Evolutionary conservation across 176 grass and related monocot genomes (phyloP), one percentile per base, ranked within the genome.

Genomic region (Paspalum vaginatum): DNA sequence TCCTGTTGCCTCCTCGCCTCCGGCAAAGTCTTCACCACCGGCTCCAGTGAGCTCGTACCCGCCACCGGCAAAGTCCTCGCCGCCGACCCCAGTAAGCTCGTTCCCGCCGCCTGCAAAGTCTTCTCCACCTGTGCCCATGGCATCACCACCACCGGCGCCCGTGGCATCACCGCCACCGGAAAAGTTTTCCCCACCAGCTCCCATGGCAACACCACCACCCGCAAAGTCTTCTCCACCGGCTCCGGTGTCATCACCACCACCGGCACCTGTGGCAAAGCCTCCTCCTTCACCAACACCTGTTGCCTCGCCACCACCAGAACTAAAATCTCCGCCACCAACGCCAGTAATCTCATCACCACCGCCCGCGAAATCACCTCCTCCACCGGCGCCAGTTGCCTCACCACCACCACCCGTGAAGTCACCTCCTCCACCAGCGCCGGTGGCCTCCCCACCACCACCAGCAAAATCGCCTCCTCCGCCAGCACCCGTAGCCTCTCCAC

Each of bases 401-500:
- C 59, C 70, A 9, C 81, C 71, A 0, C 47, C 57, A 0, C 68
- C 57, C 2, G 14, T 41, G 0, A 62, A 73, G 4, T 74, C 69
- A 17, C 44, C 68, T 7, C 59, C 70, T 7, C 47, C 80, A 0
- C 69, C 80, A 2, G 52, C 21, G 1, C 65, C 39, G 0, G 39
- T 48, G 21, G 5, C 26, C 0, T 62, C 79, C 0, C 79, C 79
- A 4, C 79, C 79, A 0, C 43, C 79, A 0, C 67, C 79, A 0
- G 22, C 15, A 2, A 63, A 83, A 24, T 83, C 80, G 2, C 70
- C 70, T 13, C 60, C 68, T 5, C 69, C 81, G 0, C 71, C 61
- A 0, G 60, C 16, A 4, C 50, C 48, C 1, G 61, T 49, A 1
- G 14, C 9, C 5, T 26, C 83, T 3, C 81, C 81, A 5, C 81